Evolutionary conservation across 176 grass and related monocot species (phyloP).

Genomic region (Zea luxurians): DNA sequence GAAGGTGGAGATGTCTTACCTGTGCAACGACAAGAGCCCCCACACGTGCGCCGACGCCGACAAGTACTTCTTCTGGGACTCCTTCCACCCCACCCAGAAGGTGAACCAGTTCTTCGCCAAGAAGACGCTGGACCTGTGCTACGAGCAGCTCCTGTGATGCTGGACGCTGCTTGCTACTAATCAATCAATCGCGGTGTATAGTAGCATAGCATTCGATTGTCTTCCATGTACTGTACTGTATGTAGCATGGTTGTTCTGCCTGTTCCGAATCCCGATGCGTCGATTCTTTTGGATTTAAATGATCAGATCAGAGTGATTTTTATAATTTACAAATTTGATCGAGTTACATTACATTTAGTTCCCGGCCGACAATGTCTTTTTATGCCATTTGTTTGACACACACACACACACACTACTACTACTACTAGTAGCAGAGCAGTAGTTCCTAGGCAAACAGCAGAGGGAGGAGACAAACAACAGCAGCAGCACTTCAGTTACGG

Average conservation of each 20-base stretch:
- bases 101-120: constrained; percentile 59
- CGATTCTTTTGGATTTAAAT: constrained; percentile 21
- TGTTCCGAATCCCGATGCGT: background rate
- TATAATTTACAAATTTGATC: constrained; percentile 20
- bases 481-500: too few species aligned
- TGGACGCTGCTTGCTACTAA: background rate
- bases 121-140: constrained; percentile 27
- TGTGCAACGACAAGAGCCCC: constrained; percentile 51
- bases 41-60: constrained; percentile 54
- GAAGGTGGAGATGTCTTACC: constrained; percentile 63
- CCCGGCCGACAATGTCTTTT: background rate
- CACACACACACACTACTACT: too few species aligned
- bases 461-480: too few species aligned
- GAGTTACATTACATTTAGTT: constrained; percentile 22
- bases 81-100: constrained; percentile 84
- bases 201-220: background rate
- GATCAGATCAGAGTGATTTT: background rate
- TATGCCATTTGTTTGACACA: background rate
- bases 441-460: too few species aligned
- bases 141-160: constrained; percentile 38
- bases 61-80: constrained; percentile 87
- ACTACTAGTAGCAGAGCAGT: too few species aligned
- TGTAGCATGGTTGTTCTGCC: background rate
- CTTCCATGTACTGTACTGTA: background rate
- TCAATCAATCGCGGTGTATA: background rate